A percentile compares a stretch with the other conserved stretches of the same genome.
Conservation (phyloP, 108 stramenopile genomes). For the Cyclostephanos invisitatus region DNA sequence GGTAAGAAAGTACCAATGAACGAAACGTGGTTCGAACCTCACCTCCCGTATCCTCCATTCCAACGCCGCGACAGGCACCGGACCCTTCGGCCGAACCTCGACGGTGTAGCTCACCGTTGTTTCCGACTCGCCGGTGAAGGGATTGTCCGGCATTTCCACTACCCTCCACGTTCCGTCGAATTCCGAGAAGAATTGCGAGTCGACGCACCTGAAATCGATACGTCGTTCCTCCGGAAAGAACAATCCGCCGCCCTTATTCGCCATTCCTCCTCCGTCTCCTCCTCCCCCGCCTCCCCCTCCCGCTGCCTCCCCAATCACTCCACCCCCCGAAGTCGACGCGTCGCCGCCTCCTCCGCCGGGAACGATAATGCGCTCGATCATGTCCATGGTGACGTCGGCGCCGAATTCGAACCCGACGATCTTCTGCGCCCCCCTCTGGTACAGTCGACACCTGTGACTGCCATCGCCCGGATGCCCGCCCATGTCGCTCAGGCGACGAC, state of each 20-base stretch:
- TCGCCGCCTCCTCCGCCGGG: conserved; percentile 2
- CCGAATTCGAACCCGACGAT: conserved; percentile 78
- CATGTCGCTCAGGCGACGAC: conserved; percentile 19
- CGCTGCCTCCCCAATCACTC: background rate
- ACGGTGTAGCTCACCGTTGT: conserved; percentile 72
- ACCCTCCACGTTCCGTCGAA: conserved; percentile 61
- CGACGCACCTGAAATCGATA: conserved; percentile 63
- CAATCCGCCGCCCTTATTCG: background rate
- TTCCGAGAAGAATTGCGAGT: conserved; percentile 66
- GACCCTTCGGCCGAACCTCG: conserved; percentile 68
- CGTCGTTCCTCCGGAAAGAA: conserved; percentile 47
- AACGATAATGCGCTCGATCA: conserved; percentile 51
- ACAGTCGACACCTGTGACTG: conserved; percentile 49
- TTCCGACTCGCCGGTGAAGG: conserved; percentile 27
- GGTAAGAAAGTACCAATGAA: background rate
- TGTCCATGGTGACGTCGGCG: conserved; percentile 72
- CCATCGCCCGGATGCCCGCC: conserved; percentile 38
- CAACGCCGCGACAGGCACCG: conserved; percentile 70
- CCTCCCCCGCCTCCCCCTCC: background rate
- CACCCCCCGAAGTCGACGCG: background rate
- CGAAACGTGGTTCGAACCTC: background rate
- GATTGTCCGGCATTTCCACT: conserved; percentile 32
- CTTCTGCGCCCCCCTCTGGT: conserved; percentile 77
- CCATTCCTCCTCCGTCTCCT: background rate
- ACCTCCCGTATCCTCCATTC: conserved; percentile 76